Conservation (phyloP, 2,329 filamentous ascomycete genomes). For the Alternaria arborescens region DNA sequence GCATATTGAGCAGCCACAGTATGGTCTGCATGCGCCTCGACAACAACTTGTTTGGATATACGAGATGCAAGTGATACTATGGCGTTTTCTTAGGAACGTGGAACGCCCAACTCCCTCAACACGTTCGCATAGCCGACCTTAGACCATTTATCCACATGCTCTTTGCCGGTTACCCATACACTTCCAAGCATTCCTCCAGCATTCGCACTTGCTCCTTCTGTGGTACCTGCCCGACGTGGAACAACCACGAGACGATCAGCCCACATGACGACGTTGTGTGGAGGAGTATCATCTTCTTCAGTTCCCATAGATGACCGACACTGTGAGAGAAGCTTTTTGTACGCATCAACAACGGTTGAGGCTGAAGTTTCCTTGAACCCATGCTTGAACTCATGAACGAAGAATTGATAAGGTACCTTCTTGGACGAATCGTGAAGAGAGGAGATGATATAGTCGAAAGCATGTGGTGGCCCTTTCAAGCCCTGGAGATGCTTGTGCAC, state of each 20-base stretch:
- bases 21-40: not conserved
- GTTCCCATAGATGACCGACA: slow-evolving; percentile 20
- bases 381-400: slow-evolving; percentile 41
- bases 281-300: slow-evolving; percentile 38
- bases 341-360: slow-evolving; percentile 26
- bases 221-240: slow-evolving; percentile 51
- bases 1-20: not conserved
- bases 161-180: slow-evolving; percentile 49
- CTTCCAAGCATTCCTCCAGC: slow-evolving; percentile 60
- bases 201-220: slow-evolving; percentile 55
- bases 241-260: slow-evolving; percentile 59
- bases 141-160: slow-evolving; percentile 52
- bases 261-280: slow-evolving; percentile 60
- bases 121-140: slow-evolving; percentile 48
- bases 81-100: not conserved
- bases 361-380: slow-evolving; percentile 16
- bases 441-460: slow-evolving; percentile 34
- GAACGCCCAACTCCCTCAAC: slow-evolving; percentile 50
- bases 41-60: not conserved
- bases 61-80: not conserved
- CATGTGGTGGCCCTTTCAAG: slow-evolving; percentile 46
- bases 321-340: slow-evolving; percentile 28
- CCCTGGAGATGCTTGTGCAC: slow-evolving; percentile 62
- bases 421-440: slow-evolving; percentile 24
- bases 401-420: slow-evolving; percentile 50